phyloP scores from a whole-genome alignment of 179 eudicot genomes.

The Beta macrorhiza region DNA sequence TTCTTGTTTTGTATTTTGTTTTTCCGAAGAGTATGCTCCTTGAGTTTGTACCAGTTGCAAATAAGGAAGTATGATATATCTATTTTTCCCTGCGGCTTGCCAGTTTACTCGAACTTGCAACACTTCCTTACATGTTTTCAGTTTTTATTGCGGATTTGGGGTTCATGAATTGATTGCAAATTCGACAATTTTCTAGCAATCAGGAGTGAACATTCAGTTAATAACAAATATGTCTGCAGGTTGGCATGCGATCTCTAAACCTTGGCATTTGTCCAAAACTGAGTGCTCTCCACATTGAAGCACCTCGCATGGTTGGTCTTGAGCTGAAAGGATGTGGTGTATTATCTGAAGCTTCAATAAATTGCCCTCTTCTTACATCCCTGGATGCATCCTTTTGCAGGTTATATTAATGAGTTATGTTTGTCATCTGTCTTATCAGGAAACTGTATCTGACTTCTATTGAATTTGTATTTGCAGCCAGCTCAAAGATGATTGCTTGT shows the following conservation, averaged over 20 bases:
- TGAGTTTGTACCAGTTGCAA: too few species aligned
- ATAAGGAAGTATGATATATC: too few species aligned
- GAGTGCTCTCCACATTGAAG: constrained; percentile 67
- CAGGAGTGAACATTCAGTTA: not conserved
- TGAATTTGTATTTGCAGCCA: constrained; percentile 55
- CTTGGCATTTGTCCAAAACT: constrained; percentile 95
- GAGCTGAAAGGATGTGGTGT: constrained; percentile 99
- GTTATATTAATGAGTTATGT: constrained; percentile 29
- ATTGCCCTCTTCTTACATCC: constrained; percentile 80
- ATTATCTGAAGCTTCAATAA: constrained; percentile 73
- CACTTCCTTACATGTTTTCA: not conserved
- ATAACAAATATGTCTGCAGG: constrained; percentile 45
- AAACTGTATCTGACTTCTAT: constrained; percentile 10
- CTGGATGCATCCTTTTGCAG: constrained; percentile 99
- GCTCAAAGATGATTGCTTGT: constrained; percentile 75
- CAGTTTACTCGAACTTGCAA: not conserved
- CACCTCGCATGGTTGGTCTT: constrained; percentile 77
- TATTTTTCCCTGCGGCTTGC: not conserved
- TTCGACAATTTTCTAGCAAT: not conserved
- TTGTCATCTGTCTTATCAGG: not conserved
- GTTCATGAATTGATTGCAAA: not conserved
- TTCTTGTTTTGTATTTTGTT: not conserved
- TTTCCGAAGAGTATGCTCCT: too few species aligned
- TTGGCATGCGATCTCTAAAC: constrained; percentile 83
- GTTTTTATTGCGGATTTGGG: not conserved